Conservation (phyloP, 352 stramenopile species). For the Thalassiosira mediterranea region DNA sequence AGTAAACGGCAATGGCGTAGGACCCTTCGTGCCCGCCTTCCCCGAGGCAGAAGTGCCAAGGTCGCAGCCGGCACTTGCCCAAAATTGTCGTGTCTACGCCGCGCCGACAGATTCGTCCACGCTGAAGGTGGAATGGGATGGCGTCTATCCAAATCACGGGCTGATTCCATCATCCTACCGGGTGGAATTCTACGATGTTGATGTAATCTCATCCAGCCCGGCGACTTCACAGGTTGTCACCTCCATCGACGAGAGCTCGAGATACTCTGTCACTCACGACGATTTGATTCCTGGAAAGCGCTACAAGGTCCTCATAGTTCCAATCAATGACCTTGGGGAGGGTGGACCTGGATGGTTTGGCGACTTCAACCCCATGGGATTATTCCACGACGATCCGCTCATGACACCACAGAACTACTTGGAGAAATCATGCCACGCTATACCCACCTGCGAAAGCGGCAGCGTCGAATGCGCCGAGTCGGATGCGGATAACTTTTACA, state of each 20-base stretch:
- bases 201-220: constrained; percentile 23
- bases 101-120: constrained; percentile 84
- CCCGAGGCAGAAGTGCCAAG: constrained; percentile 73
- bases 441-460: constrained; percentile 88
- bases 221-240: constrained; percentile 17
- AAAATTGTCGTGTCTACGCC: constrained; percentile 87
- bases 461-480: constrained; percentile 86
- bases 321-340: constrained; percentile 55
- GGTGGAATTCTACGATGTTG: constrained; percentile 54
- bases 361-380: constrained; percentile 43
- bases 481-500: constrained; percentile 52
- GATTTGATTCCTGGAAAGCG: constrained; percentile 41
- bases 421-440: constrained; percentile 73
- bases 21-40: constrained; percentile 75
- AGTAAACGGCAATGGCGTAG: constrained; percentile 87
- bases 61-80: constrained; percentile 84
- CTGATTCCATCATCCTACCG: constrained; percentile 48
- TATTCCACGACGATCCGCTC: constrained; percentile 31
- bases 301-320: constrained; percentile 53
- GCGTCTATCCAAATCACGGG: constrained; percentile 49
- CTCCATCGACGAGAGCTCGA: constrained; percentile 47
- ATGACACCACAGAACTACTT: constrained; percentile 47
- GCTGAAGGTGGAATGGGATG: constrained; percentile 89
- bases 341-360: constrained; percentile 47
- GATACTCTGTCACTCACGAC: constrained; percentile 49